phyloP scores from a whole-genome alignment of 2,329 filamentous ascomycete species.

The Cordyceps farinosa region DNA sequence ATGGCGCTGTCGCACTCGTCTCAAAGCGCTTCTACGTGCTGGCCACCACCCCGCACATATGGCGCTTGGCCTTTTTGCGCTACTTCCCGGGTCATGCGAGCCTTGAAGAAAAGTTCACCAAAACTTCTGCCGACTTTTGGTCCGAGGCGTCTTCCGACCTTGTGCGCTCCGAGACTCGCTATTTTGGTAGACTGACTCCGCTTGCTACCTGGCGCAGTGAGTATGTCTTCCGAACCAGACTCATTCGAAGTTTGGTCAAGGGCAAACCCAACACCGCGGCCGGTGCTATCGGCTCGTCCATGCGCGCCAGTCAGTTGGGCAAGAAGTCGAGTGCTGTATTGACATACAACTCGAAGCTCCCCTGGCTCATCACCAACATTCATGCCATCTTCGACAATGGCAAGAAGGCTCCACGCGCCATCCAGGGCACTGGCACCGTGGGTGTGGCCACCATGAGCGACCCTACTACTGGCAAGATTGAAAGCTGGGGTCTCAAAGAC shows the following conservation, averaged over 20 bases:
- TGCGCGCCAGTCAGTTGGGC: slow-evolving; percentile 47
- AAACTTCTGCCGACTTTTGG: slow-evolving; percentile 37
- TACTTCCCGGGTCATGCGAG: slow-evolving; percentile 74
- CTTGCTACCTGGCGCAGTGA: slow-evolving; percentile 95
- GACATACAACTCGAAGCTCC: slow-evolving; percentile 81
- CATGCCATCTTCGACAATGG: slow-evolving; percentile 71
- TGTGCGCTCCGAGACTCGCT: slow-evolving; percentile 68
- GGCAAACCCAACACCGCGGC: slow-evolving; percentile 69
- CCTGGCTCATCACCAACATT: slow-evolving; percentile 73
- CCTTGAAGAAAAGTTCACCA: slow-evolving; percentile 29
- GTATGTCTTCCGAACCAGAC: slow-evolving; percentile 81
- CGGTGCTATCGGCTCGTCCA: slow-evolving; percentile 48
- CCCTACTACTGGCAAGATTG: slow-evolving; percentile 69
- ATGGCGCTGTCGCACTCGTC: slow-evolving; percentile 78
- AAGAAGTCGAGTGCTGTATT: slow-evolving; percentile 71
- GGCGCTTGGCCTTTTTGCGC: slow-evolving; percentile 87
- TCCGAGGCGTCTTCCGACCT: slow-evolving; percentile 48
- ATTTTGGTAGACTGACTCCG: slow-evolving; percentile 77
- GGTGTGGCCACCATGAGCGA: slow-evolving; percentile 80
- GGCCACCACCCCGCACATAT: slow-evolving; percentile 87
- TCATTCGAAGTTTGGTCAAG: slow-evolving; percentile 74
- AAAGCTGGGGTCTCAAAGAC: slow-evolving; percentile 78
- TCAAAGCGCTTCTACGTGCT: slow-evolving; percentile 83
- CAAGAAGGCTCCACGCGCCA: slow-evolving; percentile 72
- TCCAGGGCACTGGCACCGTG: slow-evolving; percentile 78